These are phyloP conservation scores for Suhomyces bribrorum DNA, from an alignment of 1,139 yeast species.

Conservation along the genomic window DNA sequence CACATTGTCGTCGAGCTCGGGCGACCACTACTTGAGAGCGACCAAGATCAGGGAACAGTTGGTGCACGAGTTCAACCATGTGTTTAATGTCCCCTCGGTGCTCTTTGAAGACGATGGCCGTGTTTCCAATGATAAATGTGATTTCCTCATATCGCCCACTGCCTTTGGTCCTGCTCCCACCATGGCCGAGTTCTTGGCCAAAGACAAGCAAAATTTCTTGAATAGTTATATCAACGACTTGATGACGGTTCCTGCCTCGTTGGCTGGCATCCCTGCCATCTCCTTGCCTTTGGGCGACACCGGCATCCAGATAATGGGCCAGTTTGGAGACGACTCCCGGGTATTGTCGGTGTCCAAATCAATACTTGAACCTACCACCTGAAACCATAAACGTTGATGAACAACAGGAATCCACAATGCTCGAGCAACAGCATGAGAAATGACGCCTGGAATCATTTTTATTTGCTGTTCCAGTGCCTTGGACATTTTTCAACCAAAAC, in stretches of 20 bases:
- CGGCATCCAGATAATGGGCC: constrained; percentile 80
- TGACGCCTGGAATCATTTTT: too few relatives aligned
- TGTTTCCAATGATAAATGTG: constrained; percentile 46
- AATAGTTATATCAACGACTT: constrained; percentile 78
- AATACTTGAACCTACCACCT: too few relatives aligned
- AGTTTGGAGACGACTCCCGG: constrained; percentile 74
- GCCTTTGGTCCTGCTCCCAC: constrained; percentile 61
- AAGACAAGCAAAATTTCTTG: constrained; percentile 47
- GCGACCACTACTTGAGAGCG: constrained; percentile 82
- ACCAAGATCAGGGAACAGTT: constrained; percentile 62
- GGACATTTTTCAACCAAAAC: too few relatives aligned
- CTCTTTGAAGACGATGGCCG: constrained; percentile 8
- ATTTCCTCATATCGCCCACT: constrained; percentile 74
- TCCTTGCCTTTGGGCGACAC: constrained; percentile 62
- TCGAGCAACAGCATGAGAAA: too few relatives aligned
- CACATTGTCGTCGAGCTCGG: constrained; percentile 72
- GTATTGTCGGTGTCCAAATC: constrained; percentile 39
- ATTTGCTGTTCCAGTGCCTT: too few relatives aligned
- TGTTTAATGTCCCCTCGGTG: constrained; percentile 56
- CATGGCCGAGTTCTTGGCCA: constrained; percentile 39
- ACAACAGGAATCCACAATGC: too few relatives aligned
- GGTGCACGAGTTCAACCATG: constrained; percentile 62
- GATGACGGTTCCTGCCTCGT: constrained; percentile 84
- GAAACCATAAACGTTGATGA: too few relatives aligned
- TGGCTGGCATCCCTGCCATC: constrained; percentile 89